Evolutionary conservation across 768 basidiomycete genomes (phyloP).

Genomic region (Holtermanniella nyarrowii): DNA sequence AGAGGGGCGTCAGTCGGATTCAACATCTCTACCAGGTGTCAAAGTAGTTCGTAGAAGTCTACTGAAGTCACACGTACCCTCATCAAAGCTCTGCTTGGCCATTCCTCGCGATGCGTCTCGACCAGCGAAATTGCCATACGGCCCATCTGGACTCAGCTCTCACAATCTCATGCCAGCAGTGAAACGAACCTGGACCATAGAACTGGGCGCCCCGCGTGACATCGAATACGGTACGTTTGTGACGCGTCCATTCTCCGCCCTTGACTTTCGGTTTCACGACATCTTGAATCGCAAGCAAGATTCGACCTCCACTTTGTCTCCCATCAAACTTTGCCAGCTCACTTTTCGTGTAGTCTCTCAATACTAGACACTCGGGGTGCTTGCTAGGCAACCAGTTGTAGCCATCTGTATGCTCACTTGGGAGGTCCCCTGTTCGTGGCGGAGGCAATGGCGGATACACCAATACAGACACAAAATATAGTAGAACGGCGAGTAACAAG

Average conservation of each 20-base stretch:
- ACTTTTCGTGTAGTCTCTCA: conserved; percentile 66
- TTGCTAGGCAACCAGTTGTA: conserved; percentile 88
- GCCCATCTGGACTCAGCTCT: conserved; percentile 54
- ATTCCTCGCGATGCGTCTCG: conserved; percentile 91
- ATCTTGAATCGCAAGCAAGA: conserved; percentile 65
- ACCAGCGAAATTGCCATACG: conserved; percentile 97
- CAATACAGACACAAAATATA: conserved; percentile 40
- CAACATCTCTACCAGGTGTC: conserved; percentile 60
- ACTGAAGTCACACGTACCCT: conserved; percentile 51
- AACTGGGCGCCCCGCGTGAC: conserved; percentile 80
- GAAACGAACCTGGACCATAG: conserved; percentile 77
- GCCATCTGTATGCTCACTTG: conserved; percentile 58
- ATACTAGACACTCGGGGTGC: conserved; percentile 69
- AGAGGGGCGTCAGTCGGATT: conserved; percentile 76
- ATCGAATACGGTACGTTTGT: conserved; percentile 63
- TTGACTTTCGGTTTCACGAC: conserved; percentile 44
- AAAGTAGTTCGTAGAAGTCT: not conserved
- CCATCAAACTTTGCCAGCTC: conserved; percentile 56
- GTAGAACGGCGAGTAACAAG: conserved; percentile 24
- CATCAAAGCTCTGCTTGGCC: conserved; percentile 93
- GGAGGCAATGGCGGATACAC: conserved; percentile 53
- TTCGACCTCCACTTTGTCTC: conserved; percentile 55
- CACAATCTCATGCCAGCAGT: not conserved
- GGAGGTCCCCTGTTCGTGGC: conserved; percentile 29
- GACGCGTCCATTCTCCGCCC: conserved; percentile 35